Conservation (phyloP, 192 early-diverging fungal genomes). For the Coemansia sp. region DNA sequence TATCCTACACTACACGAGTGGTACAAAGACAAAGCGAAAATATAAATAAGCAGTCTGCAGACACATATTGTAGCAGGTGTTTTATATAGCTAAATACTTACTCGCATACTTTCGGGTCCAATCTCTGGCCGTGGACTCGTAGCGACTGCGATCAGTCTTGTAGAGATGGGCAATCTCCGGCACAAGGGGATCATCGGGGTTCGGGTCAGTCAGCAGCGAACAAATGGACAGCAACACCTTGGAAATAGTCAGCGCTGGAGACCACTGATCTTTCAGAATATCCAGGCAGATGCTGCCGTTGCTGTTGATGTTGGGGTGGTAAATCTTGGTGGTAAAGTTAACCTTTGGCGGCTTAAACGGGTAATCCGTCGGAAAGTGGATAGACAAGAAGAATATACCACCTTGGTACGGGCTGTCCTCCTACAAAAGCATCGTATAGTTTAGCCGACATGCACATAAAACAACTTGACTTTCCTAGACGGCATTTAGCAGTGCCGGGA, state of each 20-base stretch:
- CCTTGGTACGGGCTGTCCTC: slow-evolving; percentile 87
- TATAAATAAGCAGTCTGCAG: background rate
- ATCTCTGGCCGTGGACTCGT: slow-evolving; percentile 88
- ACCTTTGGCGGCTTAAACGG: slow-evolving; percentile 99
- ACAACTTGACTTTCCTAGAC: background rate
- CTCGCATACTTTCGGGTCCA: slow-evolving; percentile 92
- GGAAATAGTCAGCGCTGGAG: slow-evolving; percentile 96
- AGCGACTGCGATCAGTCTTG: slow-evolving; percentile 89
- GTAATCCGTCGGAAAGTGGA: slow-evolving; percentile 98
- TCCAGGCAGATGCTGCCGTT: slow-evolving; percentile 98
- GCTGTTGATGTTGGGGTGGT: slow-evolving; percentile 99
- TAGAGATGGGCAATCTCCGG: slow-evolving; percentile 98
- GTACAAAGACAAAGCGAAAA: background rate
- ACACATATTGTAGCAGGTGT: background rate
- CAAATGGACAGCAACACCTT: slow-evolving; percentile 99
- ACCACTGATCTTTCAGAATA: slow-evolving; percentile 99
- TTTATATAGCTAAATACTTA: slow-evolving; percentile 17
- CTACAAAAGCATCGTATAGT: slow-evolving; percentile 47
- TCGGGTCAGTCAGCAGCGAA: slow-evolving; percentile 97
- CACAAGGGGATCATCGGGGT: slow-evolving; percentile 96
- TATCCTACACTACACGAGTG: background rate
- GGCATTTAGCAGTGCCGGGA: too few relatives aligned
- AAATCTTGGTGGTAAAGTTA: slow-evolving; percentile 94
- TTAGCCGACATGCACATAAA: background rate
- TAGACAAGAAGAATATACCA: slow-evolving; percentile 96